phyloP scores from a whole-genome alignment of 2,329 filamentous ascomycete species.

The Diaporthe capsici region DNA sequence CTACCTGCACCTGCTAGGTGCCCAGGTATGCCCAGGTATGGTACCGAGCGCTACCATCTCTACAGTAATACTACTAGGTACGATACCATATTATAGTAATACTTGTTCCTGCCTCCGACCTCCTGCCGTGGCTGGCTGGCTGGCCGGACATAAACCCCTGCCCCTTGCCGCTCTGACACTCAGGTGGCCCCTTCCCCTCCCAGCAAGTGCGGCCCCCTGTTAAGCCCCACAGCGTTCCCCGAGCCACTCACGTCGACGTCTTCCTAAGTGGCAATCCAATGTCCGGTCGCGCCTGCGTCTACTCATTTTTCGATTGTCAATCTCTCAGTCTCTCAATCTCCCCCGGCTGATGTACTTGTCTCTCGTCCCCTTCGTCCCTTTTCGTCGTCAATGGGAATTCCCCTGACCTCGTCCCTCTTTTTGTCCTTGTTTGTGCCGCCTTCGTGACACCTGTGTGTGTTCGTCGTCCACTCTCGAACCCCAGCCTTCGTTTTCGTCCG shows the following conservation, averaged over 20 bases:
- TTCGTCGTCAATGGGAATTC: slow-evolving; percentile 27
- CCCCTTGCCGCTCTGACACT: slow-evolving; percentile 30
- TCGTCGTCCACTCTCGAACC: slow-evolving; percentile 8
- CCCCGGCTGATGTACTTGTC: not conserved
- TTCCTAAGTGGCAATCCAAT: slow-evolving; percentile 35
- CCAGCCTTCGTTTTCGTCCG: slow-evolving; percentile 24
- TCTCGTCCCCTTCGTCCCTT: slow-evolving; percentile 18
- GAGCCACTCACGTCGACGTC: slow-evolving; percentile 18
- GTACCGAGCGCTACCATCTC: not conserved
- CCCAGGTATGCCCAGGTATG: not conserved
- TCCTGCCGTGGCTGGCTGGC: slow-evolving; percentile 19
- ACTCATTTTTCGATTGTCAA: slow-evolving; percentile 36
- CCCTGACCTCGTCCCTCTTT: slow-evolving; percentile 28
- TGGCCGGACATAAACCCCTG: slow-evolving; percentile 14
- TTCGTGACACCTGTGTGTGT: slow-evolving; percentile 15
- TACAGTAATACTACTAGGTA: not conserved
- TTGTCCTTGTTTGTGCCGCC: slow-evolving; percentile 15
- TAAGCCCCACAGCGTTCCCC: slow-evolving; percentile 24
- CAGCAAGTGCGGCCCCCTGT: slow-evolving; percentile 15
- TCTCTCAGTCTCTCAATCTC: slow-evolving; percentile 30
- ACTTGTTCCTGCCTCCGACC: not conserved
- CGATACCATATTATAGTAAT: not conserved
- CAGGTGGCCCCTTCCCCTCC: slow-evolving; percentile 6
- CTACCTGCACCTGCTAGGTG: not conserved
- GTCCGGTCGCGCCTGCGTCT: slow-evolving; percentile 34